Evolutionary conservation across 1,284 basidiomycete species (phyloP).

Genomic region (Xerocomus amazonicus): DNA sequence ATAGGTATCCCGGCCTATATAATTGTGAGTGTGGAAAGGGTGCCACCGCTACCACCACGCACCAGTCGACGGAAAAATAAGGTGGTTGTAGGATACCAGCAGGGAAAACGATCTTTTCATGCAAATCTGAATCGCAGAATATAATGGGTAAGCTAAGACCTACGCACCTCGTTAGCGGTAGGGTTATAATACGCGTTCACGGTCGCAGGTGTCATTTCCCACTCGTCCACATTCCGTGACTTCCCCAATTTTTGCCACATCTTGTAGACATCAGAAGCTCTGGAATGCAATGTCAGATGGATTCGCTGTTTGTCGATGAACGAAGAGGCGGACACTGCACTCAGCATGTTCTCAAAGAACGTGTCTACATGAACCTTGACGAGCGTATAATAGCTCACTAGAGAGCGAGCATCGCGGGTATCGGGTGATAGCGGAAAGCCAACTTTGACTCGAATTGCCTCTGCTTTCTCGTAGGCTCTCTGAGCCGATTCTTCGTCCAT

Average conservation of each 20-base stretch:
- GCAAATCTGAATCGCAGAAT: not conserved
- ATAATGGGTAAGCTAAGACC: not conserved
- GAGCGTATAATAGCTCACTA: slow-evolving; percentile 71
- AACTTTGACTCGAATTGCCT: slow-evolving; percentile 79
- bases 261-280: slow-evolving; percentile 56
- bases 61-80: slow-evolving; percentile 88
- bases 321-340: slow-evolving; percentile 48
- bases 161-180: slow-evolving; percentile 67
- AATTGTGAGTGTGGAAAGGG: slow-evolving; percentile 6
- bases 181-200: slow-evolving; percentile 84
- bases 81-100: slow-evolving; percentile 93
- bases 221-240: slow-evolving; percentile 68
- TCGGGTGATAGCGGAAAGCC: slow-evolving; percentile 88
- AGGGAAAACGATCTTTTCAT: slow-evolving; percentile 86
- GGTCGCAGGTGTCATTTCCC: slow-evolving; percentile 85
- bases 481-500: slow-evolving; percentile 85
- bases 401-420: slow-evolving; percentile 68
- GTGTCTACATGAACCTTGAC: slow-evolving; percentile 64
- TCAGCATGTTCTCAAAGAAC: slow-evolving; percentile 85
- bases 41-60: slow-evolving; percentile 18
- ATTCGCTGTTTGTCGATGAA: not conserved
- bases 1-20: slow-evolving; percentile 78
- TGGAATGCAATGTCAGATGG: slow-evolving; percentile 27
- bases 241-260: slow-evolving; percentile 78
- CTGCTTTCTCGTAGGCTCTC: slow-evolving; percentile 86